Evolutionary conservation across 257 asterid genomes (phyloP).

Genomic region (Nicotiana paniculata): DNA sequence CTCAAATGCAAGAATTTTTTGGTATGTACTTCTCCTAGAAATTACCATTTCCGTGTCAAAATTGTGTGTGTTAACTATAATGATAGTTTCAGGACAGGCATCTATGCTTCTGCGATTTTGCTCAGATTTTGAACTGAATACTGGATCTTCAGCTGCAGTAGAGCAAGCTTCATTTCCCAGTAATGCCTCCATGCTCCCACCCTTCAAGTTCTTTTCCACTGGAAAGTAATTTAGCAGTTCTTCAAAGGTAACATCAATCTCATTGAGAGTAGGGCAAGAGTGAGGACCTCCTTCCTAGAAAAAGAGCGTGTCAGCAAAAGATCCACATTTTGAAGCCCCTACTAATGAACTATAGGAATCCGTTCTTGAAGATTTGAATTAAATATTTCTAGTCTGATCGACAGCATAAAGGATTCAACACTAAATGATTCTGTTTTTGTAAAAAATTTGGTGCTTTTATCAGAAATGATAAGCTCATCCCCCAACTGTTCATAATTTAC

Average conservation of each 20-base stretch:
- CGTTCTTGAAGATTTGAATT: background rate
- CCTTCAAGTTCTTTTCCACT: slow-evolving; percentile 32
- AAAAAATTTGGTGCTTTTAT: background rate
- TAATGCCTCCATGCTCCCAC: slow-evolving; percentile 30
- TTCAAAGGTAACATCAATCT: slow-evolving; percentile 39
- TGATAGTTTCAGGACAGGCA: slow-evolving; percentile 33
- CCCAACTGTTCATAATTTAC: background rate
- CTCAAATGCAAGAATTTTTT: slow-evolving; percentile 82
- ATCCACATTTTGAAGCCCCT: background rate
- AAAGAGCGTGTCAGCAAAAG: slow-evolving; percentile 14
- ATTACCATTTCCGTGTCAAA: slow-evolving; percentile 80
- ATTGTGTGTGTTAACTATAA: slow-evolving; percentile 78
- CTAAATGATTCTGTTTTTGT: background rate
- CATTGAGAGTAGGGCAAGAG: slow-evolving; percentile 26
- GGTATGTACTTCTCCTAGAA: slow-evolving; percentile 89
- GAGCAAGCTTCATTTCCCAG: slow-evolving; percentile 36
- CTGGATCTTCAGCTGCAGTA: slow-evolving; percentile 32
- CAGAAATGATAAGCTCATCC: background rate
- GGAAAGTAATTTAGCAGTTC: slow-evolving; percentile 49
- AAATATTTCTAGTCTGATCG: background rate
- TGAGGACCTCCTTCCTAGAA: slow-evolving; percentile 41
- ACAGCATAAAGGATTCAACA: background rate
- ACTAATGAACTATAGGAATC: background rate
- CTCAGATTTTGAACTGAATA: slow-evolving; percentile 39
- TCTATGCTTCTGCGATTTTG: slow-evolving; percentile 34